Conservation (phyloP, 805 yeast genomes). For the Saccharomycopsis schoenii region DNA sequence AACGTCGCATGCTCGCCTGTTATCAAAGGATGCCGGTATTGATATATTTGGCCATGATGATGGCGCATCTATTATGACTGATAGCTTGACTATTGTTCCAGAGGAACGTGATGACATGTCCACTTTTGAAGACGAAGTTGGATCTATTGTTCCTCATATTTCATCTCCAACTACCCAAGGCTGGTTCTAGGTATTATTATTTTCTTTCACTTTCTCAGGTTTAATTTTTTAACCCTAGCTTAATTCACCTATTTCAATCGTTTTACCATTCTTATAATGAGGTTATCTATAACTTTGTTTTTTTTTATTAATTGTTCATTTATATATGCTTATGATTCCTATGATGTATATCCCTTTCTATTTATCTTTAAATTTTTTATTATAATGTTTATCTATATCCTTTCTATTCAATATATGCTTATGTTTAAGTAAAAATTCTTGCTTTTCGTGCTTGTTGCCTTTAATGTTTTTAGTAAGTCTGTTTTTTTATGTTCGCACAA, state of each 20-base stretch:
- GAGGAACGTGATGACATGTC: neutral
- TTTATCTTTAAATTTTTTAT: neutral
- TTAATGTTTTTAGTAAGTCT: neutral
- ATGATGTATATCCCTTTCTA: neutral
- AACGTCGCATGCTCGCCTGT: neutral
- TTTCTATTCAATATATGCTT: neutral
- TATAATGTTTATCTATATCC: neutral
- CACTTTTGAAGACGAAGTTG: slow-evolving; percentile 2
- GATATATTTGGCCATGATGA: slow-evolving; percentile 5
- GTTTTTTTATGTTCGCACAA: too few species aligned
- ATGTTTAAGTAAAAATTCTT: neutral
- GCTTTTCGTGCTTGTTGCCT: neutral
- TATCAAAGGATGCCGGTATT: neutral
- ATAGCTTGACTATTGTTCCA: slow-evolving; percentile 7
- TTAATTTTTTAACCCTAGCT: neutral
- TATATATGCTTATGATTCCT: neutral
- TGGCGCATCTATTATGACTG: neutral
- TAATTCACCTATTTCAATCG: neutral
- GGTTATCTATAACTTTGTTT: neutral
- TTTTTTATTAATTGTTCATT: neutral
- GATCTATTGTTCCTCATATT: slow-evolving; percentile 10
- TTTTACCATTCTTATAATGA: neutral
- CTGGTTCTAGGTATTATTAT: slow-evolving; percentile 4
- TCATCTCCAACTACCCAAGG: slow-evolving; percentile 5
- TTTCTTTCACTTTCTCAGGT: neutral